A percentile compares a stretch with the other conserved stretches of the same genome.
These are phyloP conservation scores for Pyrus communis DNA, from an alignment of 306 rosid species.

Conservation along the genomic window DNA sequence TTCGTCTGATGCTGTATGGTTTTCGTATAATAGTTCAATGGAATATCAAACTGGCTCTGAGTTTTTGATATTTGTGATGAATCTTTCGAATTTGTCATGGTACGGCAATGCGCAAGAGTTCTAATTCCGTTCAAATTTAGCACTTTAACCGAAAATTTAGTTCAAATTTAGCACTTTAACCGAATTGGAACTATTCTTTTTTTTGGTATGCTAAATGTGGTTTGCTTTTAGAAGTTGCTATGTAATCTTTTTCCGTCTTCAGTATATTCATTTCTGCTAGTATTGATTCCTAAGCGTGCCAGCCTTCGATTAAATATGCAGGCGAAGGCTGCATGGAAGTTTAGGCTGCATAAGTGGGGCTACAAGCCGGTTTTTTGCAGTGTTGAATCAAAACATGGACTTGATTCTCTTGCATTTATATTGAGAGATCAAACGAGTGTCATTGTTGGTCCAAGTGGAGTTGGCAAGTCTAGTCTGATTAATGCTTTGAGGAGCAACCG, in stretches of 20 bases:
- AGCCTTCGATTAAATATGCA: conserved; percentile 24
- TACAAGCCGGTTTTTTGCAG: conserved; percentile 80
- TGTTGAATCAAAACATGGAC: conserved; percentile 59
- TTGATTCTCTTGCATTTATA: conserved; percentile 65
- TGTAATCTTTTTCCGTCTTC: not conserved
- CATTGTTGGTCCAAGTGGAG: conserved; percentile 92
- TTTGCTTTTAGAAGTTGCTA: not conserved
- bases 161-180: not conserved
- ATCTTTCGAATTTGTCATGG: not conserved
- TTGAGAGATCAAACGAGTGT: conserved; percentile 78
- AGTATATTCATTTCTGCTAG: conserved; percentile 1
- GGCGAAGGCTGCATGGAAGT: conserved; percentile 60
- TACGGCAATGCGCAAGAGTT: not conserved
- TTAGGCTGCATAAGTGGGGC: conserved; percentile 76
- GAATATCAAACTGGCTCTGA: not conserved
- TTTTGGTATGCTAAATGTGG: not conserved
- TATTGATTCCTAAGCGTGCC: not conserved
- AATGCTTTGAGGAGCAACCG: conserved; percentile 64
- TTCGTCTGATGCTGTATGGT: not conserved
- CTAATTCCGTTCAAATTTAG: not conserved
- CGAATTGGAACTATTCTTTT: not conserved
- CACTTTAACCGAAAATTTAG: not conserved
- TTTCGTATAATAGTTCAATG: not conserved
- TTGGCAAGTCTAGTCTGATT: conserved; percentile 93
- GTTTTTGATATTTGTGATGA: not conserved